Percentiles rank a stretch among this genome's conserved stretches.
These are phyloP conservation scores for Coprinellus aureogranulatus DNA, from an alignment of 768 basidiomycete species.

Conservation along the genomic window DNA sequence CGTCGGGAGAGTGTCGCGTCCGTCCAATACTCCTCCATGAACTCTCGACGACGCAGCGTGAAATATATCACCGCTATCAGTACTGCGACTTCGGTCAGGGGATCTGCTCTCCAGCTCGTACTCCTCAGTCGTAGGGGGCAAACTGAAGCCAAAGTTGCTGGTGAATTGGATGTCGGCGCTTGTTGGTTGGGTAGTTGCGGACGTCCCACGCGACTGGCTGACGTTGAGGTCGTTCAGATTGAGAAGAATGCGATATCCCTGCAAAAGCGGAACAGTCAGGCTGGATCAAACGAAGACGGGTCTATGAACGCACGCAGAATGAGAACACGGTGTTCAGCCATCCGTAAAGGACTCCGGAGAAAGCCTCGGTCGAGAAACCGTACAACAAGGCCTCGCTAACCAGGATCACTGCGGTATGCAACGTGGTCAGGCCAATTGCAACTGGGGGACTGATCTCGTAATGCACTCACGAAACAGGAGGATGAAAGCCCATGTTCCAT, in stretches of 20 bases:
- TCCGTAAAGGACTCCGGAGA: not conserved
- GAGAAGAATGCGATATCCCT: conserved; percentile 9
- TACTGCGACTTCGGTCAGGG: too few relatives aligned
- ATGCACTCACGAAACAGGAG: conserved; percentile 33
- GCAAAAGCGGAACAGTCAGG: not conserved
- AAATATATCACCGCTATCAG: too few relatives aligned
- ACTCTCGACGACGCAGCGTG: too few relatives aligned
- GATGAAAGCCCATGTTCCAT: conserved; percentile 44
- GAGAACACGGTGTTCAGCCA: conserved; percentile 7
- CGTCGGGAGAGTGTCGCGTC: too few relatives aligned
- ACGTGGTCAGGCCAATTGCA: too few relatives aligned
- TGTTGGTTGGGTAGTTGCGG: not conserved
- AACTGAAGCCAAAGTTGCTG: not conserved
- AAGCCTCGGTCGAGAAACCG: not conserved
- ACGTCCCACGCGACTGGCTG: not conserved
- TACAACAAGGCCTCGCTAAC: not conserved
- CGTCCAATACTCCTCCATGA: too few relatives aligned
- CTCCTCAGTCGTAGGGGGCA: too few relatives aligned
- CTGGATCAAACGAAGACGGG: not conserved
- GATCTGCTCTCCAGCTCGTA: not conserved
- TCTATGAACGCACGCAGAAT: conserved; percentile 1
- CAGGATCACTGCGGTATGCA: not conserved
- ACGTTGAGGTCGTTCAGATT: conserved; percentile 4
- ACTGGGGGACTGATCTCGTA: not conserved
- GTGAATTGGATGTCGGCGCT: not conserved